Conservation (phyloP, 345 rosid species). For the Brassica incana region DNA sequence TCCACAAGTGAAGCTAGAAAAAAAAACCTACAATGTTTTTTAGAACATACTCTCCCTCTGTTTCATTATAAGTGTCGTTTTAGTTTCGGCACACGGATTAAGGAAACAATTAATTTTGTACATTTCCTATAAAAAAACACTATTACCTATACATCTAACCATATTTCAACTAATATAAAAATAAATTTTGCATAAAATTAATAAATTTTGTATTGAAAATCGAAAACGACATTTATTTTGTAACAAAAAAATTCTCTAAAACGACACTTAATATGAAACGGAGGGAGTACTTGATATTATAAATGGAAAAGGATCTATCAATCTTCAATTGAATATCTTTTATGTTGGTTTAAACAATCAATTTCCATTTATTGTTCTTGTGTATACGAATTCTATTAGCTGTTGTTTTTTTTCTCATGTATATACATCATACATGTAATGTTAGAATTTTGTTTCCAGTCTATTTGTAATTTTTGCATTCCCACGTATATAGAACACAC, state of each 20-base stretch:
- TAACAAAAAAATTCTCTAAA: no score
- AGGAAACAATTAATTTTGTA: no score
- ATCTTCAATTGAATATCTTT: background rate
- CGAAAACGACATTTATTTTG: no score
- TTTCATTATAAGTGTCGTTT: no score
- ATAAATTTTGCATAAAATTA: no score
- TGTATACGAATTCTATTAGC: background rate
- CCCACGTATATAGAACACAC: background rate
- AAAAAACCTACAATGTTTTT: background rate
- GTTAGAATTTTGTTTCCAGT: background rate
- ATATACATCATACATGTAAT: background rate
- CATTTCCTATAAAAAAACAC: no score
- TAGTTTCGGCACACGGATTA: no score
- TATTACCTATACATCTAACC: no score
- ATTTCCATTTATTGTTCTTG: background rate
- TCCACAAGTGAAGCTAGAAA: constrained; percentile 9
- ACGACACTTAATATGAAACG: no score
- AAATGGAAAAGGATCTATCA: background rate
- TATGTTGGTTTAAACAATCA: constrained; percentile 2
- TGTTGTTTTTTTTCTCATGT: background rate
- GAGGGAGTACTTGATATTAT: background rate
- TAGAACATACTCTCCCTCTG: background rate
- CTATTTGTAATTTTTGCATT: constrained; percentile 5
- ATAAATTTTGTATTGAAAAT: no score
- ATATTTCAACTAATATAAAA: no score